Evolutionary conservation across 176 grass and related monocot genomes (phyloP), one percentile per base, ranked within the genome.

Genomic region (Carex myosuroides): DNA sequence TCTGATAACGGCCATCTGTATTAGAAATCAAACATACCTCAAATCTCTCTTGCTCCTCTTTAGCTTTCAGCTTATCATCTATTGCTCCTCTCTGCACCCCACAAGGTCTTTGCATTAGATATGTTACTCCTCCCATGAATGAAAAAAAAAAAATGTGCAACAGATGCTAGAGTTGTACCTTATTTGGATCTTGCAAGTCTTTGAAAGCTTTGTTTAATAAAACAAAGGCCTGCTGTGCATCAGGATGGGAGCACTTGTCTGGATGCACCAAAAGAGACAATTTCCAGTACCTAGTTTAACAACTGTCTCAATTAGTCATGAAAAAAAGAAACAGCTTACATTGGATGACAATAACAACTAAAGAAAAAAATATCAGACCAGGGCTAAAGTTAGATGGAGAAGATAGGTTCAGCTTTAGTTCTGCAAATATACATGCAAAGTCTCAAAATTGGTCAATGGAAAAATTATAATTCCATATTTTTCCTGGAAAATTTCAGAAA

Each of bases 121-220:
- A 74, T 46, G 62, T 61, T 64, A 82, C 14, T 63, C 50, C 52
- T 26, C 52, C 1, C 39, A 82, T 64, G n/a, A 61, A 60, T 30
- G 5, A 21, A 60, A 81, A 35, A 61, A 61, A 33, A 22, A 39
- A 39, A 32, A 9, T 37, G 78, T 12, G 22, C 55, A 8, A 32
- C n/a, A 70, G 48, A 53, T 8, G 58, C 48, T 6, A 83, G 41
- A 87, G 44, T 10, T 79, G 76, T 88, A 97, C 94, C 92, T 93
- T 98, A 85, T 91, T 88, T 73, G 95, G 79, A 86, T 98, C 92
- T 70, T 98, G 95, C 32, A 98, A 84, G 87, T 98, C 92, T 87
- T 98, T 98, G 75, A 94, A 98, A 58, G 95, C 92, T 59, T 98
- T 89, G 64, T 98, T 98, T 65, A 98, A 86, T 84, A 91, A 91